phyloP scores from a whole-genome alignment of 2,329 filamentous ascomycete genomes.

The Sporothrix inflata region DNA sequence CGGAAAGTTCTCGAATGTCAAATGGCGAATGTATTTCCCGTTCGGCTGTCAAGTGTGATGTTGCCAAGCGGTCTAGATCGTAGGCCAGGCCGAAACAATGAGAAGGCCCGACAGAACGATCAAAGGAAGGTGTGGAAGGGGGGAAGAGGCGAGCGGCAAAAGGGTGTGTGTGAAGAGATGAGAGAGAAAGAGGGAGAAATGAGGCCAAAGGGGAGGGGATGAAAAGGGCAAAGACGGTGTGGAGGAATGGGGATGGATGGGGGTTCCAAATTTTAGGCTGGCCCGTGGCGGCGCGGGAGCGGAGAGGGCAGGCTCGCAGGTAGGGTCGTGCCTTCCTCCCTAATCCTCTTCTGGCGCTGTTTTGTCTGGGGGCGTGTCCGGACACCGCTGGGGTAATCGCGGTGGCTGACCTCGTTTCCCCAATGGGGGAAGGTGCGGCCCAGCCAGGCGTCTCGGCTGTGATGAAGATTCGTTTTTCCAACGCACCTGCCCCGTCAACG shows the following conservation, averaged over 20 bases:
- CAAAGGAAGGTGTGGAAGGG: conserved; percentile 7
- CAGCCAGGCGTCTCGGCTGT: background rate
- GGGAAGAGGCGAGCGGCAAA: background rate
- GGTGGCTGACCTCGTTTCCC: conserved; percentile 15
- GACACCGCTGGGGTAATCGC: conserved; percentile 15
- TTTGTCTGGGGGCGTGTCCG: background rate
- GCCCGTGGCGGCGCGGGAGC: conserved; percentile 35
- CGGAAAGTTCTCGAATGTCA: background rate
- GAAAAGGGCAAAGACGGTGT: conserved; percentile 32
- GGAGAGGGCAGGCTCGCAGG: background rate
- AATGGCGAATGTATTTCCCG: background rate
- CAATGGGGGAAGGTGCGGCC: conserved; percentile 13
- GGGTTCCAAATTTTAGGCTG: conserved; percentile 5
- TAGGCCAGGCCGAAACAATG: background rate
- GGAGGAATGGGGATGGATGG: conserved; percentile 25
- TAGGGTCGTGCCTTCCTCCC: conserved; percentile 10
- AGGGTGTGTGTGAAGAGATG: conserved; percentile 4
- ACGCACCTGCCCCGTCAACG: background rate
- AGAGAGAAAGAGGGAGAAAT: conserved; percentile 8
- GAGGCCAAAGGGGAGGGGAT: background rate
- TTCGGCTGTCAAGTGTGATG: background rate
- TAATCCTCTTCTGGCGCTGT: background rate
- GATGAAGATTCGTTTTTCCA: background rate
- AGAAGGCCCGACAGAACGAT: background rate
- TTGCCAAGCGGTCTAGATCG: conserved; percentile 1